Evolutionary conservation across 164 flowering plant genomes (phyloP).

Genomic region (Vitis rotundifolia): DNA sequence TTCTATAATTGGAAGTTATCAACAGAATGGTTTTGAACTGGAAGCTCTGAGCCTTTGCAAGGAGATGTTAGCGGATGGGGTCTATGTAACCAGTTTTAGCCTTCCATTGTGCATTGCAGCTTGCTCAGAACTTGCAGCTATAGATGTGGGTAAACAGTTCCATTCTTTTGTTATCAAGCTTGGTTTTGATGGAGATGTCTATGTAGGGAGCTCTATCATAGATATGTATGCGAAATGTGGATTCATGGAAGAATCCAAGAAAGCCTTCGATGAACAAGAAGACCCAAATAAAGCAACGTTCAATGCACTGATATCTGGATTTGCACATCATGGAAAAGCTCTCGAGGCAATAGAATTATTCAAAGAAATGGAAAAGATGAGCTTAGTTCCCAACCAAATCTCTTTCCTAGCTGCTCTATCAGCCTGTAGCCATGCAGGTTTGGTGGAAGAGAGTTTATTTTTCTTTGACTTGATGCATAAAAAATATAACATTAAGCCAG

Average conservation of each 20-base stretch:
- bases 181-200: conserved; percentile 19
- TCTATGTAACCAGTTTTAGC: conserved; percentile 17
- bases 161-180: conserved; percentile 21
- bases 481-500: conserved; percentile 16
- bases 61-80: conserved; percentile 23
- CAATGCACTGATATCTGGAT: conserved; percentile 30
- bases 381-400: conserved; percentile 21
- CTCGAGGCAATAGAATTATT: conserved; percentile 22
- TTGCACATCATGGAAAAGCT: conserved; percentile 26
- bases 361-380: conserved; percentile 19
- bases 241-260: conserved; percentile 22
- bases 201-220: conserved; percentile 26
- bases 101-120: conserved; percentile 23
- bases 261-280: conserved; percentile 20
- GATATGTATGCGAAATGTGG: conserved; percentile 38
- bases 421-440: conserved; percentile 32
- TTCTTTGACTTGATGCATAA: conserved; percentile 19
- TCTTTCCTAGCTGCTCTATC: conserved; percentile 28
- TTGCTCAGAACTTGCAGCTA: conserved; percentile 22
- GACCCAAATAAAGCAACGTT: conserved; percentile 16
- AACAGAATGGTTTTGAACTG: conserved; percentile 20
- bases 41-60: conserved; percentile 31
- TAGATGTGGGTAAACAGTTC: conserved; percentile 26
- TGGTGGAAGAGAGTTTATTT: conserved; percentile 19
- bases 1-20: conserved; percentile 27